These are phyloP conservation scores for Xylaria sp. DNA, from an alignment of 495 filamentous ascomycete species.

Conservation along the genomic window DNA sequence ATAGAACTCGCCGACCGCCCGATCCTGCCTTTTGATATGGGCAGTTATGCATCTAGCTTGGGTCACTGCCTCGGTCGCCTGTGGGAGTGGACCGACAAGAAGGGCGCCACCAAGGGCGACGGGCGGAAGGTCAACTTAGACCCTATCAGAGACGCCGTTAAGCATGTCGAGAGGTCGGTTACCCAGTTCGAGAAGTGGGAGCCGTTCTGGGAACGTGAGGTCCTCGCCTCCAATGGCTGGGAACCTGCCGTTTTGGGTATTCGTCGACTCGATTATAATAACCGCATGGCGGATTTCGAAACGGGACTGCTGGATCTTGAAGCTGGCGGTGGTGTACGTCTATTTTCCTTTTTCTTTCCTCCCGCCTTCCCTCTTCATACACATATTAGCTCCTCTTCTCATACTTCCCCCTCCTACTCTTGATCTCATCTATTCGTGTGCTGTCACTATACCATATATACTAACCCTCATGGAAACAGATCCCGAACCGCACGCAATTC, in stretches of 20 bases:
- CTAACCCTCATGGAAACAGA: conserved; percentile 50
- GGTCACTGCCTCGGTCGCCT: conserved; percentile 69
- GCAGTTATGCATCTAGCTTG: conserved; percentile 65
- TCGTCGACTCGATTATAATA: conserved; percentile 71
- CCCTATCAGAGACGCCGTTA: conserved; percentile 65
- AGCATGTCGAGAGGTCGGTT: conserved; percentile 64
- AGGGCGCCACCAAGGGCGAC: conserved; percentile 54
- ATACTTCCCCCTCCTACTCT: neutral
- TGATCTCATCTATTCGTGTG: neutral
- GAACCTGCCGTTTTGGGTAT: conserved; percentile 70
- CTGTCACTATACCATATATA: neutral
- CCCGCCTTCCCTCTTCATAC: neutral
- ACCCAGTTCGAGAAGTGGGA: conserved; percentile 76
- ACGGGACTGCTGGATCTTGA: conserved; percentile 79
- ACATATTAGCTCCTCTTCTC: too few relatives aligned
- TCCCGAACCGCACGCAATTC: conserved; percentile 90
- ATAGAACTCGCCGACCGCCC: conserved; percentile 83
- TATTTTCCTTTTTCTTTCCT: neutral
- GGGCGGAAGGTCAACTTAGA: conserved; percentile 58
- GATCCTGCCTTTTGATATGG: conserved; percentile 83
- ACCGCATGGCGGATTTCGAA: conserved; percentile 79
- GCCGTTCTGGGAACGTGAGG: conserved; percentile 68
- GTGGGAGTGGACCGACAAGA: conserved; percentile 65
- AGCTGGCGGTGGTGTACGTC: conserved; percentile 72
- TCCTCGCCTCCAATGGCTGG: conserved; percentile 70